Evolutionary conservation across 768 basidiomycete genomes (phyloP).

Genomic region (Tricholoma hemisulphureum): DNA sequence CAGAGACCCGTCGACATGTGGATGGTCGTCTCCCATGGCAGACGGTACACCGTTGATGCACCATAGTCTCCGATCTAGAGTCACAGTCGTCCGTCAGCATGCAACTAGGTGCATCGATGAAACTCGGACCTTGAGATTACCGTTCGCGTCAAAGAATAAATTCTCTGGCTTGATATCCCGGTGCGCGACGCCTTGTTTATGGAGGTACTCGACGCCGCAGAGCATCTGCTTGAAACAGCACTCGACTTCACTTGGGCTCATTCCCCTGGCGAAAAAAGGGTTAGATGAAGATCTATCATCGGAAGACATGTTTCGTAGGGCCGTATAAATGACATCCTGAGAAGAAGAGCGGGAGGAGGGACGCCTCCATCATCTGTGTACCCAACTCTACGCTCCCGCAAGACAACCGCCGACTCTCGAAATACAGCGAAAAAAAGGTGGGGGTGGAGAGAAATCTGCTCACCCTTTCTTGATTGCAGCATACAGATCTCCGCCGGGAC

Average conservation of each 20-base stretch:
- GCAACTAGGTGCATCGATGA: not conserved
- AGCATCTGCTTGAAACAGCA: slow-evolving; percentile 98
- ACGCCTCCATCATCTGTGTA: not conserved
- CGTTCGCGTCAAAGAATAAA: slow-evolving; percentile 87
- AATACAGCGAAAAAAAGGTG: slow-evolving; percentile 2
- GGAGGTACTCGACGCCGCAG: slow-evolving; percentile 84
- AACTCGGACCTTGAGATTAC: slow-evolving; percentile 81
- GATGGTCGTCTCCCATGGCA: slow-evolving; percentile 96
- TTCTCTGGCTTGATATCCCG: slow-evolving; percentile 99
- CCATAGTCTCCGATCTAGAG: slow-evolving; percentile 95
- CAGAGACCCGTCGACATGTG: slow-evolving; percentile 97
- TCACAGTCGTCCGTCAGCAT: not conserved
- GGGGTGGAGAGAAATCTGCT: slow-evolving; percentile 31
- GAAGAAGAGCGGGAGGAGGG: not conserved
- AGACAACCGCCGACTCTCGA: not conserved
- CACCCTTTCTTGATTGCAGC: slow-evolving; percentile 97
- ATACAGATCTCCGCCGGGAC: slow-evolving; percentile 96
- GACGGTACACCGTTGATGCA: slow-evolving; percentile 96
- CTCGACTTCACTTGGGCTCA: slow-evolving; percentile 91
- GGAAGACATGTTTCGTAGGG: slow-evolving; percentile 2
- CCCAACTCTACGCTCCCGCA: not conserved
- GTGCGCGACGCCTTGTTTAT: slow-evolving; percentile 96
- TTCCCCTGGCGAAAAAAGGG: slow-evolving; percentile 38
- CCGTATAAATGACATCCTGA: slow-evolving; percentile 5
- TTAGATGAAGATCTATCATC: slow-evolving; percentile 13